Evolutionary conservation across 208 protist genomes (phyloP), one percentile per base, ranked within the genome.

Genomic region (Wallacemonas sp.): DNA sequence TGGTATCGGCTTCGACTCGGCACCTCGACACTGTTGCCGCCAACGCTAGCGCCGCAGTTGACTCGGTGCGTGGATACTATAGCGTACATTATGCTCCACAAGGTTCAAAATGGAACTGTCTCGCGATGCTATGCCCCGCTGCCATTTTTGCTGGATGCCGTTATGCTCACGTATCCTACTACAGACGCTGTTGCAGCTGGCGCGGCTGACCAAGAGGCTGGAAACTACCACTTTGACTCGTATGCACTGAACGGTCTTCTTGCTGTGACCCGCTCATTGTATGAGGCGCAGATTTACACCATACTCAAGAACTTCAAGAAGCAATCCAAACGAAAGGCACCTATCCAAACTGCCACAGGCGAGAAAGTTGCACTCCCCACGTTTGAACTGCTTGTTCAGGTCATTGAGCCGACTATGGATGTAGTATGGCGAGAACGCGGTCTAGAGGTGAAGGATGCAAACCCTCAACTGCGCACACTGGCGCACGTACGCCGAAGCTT

Each of bases 351-450:
- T 5, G 44, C 39, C 9, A 0, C 44, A 17, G n/a, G 24, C 42
- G 15, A 9, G 12, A 58, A 58, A 21, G 22, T 65, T 24, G 17
- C 36, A 2, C 34, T 62, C 44, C n/a, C 67, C 47, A 68, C 64
- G 55, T 60, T 60, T 55, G 42, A 66, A 44, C 61, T 66, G n/a
- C 39, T 54, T 3, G 61, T 51, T 5, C 38, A 49, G 31, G 74
- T 78, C 22, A 51, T 84, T 36, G 79, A 84, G 64, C 79, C 79
- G 21, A 73, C 74, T 2, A 68, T 77, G 64, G 70, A 80, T 12
- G 36, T 84, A 5, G 64, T 84, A 17, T 67, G 66, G 1, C 69
- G 79, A 5, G 68, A 72, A 38, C 42, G 42, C 11, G 36, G 22
- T n/a, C 2, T 22, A 3, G n/a, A n/a, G n/a, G 4, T 39, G n/a